Evolutionary conservation across 768 basidiomycete genomes (phyloP), one percentile per base, ranked within the genome.

Genomic region (Rhodotorula sphaerocarpa): DNA sequence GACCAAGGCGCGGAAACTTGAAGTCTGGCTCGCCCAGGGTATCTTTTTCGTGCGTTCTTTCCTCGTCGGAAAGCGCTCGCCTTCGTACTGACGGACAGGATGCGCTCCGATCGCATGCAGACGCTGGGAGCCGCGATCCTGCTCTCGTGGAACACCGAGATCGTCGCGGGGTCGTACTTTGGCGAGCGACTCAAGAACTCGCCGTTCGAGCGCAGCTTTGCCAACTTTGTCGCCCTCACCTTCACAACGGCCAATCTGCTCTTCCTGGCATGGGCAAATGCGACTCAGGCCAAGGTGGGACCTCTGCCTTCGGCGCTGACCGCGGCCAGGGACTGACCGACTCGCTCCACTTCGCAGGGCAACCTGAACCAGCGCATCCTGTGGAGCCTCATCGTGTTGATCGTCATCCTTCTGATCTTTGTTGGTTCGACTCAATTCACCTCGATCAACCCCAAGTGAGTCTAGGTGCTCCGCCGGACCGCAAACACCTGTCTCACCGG

Each of bases 121-220:
- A 41, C 55, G 47, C 61, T 56, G 20, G 67, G 68, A 9, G 68
- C 68, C 7, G 62, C 54, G 53, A 67, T 70, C 59, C 50, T 72
- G 0, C 66, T 72, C 33, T 55, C 63, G 4, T 72, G 71, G 71
- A 70, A 72, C 57, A 54, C 61, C 28, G 62, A 63, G 34, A 68
- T 72, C 43, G 71, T 69, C 33, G 58, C 61, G 0, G 51, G 57
- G 4, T 42, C 54, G 7, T 69, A 69, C 64, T 69, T 63, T 44
- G 46, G 34, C 2, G 58, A 61, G 1, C 60, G 68, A 3, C 51
- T 69, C 6, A 46, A 36, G 15, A 61, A 55, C 4, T 65, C 64
- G 27, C 42, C 58, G 0, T 63, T 57, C 61, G 54, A 66, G 46
- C 28, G 34, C 31, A 53, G 51, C 43, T 69, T 56, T 30, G 42